Base-by-base conservation (phyloP, 371 early-diverging fungal species). In the Mortierella sp. region DNA sequence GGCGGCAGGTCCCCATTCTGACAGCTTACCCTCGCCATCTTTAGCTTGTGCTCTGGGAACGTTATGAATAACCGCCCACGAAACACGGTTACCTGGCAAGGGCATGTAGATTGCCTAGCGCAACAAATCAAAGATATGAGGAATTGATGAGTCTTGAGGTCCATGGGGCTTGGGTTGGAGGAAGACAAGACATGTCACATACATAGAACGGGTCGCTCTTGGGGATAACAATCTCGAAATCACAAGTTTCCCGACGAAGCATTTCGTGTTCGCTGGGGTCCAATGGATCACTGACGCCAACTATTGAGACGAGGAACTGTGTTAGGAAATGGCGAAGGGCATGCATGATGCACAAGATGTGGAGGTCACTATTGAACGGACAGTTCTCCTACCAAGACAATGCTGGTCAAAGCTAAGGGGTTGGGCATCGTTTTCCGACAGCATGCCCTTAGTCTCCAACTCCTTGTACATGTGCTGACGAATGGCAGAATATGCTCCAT, bases 1-100 rank as follows among this genome's bases (percentile, higher is more conserved):
- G 17, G 70, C 77, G 16, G 68, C 77, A 9, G 77, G 61, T 14
- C 69, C 69, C 77, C 77, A 76, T 48, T 76, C 77, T 21, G 69
- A 69, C 48, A 68, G 60, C 25, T 49, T 64, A 25, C 27, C 65
- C 27, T 76, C 77, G 1, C 64, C 58, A 0, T 37, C 40, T 46
- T 58, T 60, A 13, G 77, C 69, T 13, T 47, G 62, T 3, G 69
- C 61, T 28, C 39, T 54, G 2, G 55, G 39, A 3, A 68, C 69
- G n/a, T 76, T 76, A 22, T 69, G 77, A 17, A 76, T 69, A 4
- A 76, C 70, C 12, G 77, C 77, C 68, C 68, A 76, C 0, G 76
- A 63, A 7, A 76, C 50, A 37, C 65, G 63, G 24, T 68, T 53
- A 0, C 63, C 67, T 2, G 76, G 69, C 22, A 76, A 25, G 7